Percentiles rank a stretch among this genome's conserved stretches.
phyloP scores from a whole-genome alignment of 2,329 filamentous ascomycete genomes.

The Colletotrichum phormii region DNA sequence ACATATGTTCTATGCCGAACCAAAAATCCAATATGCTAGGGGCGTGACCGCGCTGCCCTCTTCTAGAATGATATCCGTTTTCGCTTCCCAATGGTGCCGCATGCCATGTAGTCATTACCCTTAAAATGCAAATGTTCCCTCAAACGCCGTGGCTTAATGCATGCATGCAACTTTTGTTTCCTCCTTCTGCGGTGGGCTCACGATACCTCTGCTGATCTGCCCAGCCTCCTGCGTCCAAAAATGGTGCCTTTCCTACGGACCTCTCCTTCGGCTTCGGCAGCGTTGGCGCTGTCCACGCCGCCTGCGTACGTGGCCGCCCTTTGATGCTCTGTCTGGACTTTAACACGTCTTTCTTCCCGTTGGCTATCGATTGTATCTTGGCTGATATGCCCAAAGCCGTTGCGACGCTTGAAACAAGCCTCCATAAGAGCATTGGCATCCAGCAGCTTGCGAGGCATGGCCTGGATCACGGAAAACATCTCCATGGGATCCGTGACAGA shows the following conservation, averaged over 20 bases:
- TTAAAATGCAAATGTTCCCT: conserved; percentile 36
- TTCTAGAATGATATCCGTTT: conserved; percentile 22
- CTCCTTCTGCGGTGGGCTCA: conserved; percentile 3
- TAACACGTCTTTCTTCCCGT: conserved; percentile 74
- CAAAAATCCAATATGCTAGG: conserved; percentile 19
- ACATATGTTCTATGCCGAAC: conserved; percentile 9
- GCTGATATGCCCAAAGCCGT: conserved; percentile 84
- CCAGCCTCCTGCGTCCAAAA: conserved; percentile 56
- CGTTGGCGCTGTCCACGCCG: conserved; percentile 45
- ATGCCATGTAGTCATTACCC: conserved; percentile 39
- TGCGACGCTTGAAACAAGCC: conserved; percentile 81
- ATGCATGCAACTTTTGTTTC: conserved; percentile 22
- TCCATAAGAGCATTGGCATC: conserved; percentile 88
- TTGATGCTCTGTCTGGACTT: conserved; percentile 56
- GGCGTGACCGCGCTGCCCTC: neutral
- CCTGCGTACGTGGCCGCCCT: conserved; percentile 40
- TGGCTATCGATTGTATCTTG: conserved; percentile 85
- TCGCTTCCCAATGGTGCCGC: conserved; percentile 28
- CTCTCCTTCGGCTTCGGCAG: conserved; percentile 47
- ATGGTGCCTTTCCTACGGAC: conserved; percentile 57
- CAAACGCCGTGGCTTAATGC: conserved; percentile 36
- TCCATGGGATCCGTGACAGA: conserved; percentile 89
- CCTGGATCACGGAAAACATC: conserved; percentile 94
- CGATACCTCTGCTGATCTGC: conserved; percentile 27
- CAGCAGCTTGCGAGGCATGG: conserved; percentile 81